Base-by-base conservation (phyloP, 768 basidiomycete species). In the Mrakia hoshinonis region DNA sequence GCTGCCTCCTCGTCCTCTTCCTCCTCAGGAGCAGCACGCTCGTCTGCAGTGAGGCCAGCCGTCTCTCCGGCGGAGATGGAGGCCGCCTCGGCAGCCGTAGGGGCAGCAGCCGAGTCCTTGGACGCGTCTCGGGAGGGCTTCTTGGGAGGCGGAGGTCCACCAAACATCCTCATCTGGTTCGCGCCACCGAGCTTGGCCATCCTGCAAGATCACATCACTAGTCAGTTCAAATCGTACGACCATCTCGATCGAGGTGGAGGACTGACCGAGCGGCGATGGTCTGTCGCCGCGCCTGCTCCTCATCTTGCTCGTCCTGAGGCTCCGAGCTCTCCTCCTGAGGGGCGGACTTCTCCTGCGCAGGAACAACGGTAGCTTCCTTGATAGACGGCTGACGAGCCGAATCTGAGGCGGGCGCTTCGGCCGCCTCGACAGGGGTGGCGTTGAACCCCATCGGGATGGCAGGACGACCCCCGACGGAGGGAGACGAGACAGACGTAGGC, bases 161-260 rank as follows among this genome's bases (percentile, higher is more conserved):
- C 67, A 43, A 73, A 73, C 22, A 67, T 43, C 11, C 72, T 22
- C 48, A 95, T 87, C 39, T 68, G 67, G 34, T 68, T 68, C n/a
- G 67, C 52, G 3, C 90, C 91, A 20, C 93, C 91, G 0, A 96
- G 82, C 76, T 87, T 91, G 0, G 92, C 92, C 92, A 96, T 94
- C n/a, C 58, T 61, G 15, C 49, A 24, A 18, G 13, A 13, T 12
- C 11, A 55, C 11, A 13, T 47, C 46, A 47, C 29, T 12, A 31
- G n/a, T 22, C 54, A 55, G 54, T 26, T 55, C 13, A 18, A 31
- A 24, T 20, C 18, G 9, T 7, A 3, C n/a, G 26, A 34, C 1
- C 26, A 29, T 1, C 49, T 1, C 49, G 49, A 51, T 20, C 12
- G 54, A 15, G 20, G 18, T 26, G 5, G 26, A 55, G 0, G 54